These are phyloP conservation scores for Solanum pimpinellifolium DNA, from an alignment of 257 asterid species.

Conservation along the genomic window DNA sequence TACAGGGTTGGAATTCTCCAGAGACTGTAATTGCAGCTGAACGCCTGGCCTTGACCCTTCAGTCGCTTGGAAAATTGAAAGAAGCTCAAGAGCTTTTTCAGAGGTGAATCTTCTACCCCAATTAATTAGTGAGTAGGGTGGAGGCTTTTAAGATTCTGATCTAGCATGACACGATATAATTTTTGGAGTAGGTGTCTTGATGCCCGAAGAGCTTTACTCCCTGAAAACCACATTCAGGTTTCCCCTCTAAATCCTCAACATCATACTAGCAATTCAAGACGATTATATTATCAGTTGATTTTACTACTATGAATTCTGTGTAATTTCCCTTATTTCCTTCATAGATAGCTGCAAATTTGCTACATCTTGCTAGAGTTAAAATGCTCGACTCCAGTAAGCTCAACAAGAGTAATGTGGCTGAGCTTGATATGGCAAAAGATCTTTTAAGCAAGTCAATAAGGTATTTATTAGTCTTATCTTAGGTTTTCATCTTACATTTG, in stretches of 20 bases:
- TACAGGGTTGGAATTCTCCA: constrained; percentile 76
- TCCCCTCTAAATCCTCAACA: not conserved
- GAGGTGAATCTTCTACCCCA: constrained; percentile 31
- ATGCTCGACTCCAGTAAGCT: constrained; percentile 41
- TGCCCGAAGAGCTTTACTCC: constrained; percentile 51
- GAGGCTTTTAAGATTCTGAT: constrained; percentile 2
- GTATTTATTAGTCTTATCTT: constrained; percentile 19
- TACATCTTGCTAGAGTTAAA: constrained; percentile 62
- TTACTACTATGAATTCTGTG: not conserved
- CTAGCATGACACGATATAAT: constrained; percentile 9
- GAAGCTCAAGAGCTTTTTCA: constrained; percentile 77
- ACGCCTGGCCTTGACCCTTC: constrained; percentile 71
- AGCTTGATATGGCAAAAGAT: constrained; percentile 50
- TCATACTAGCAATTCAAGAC: not conserved
- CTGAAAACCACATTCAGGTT: constrained; percentile 79
- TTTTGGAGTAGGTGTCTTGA: constrained; percentile 66
- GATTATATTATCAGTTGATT: not conserved
- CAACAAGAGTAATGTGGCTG: constrained; percentile 33
- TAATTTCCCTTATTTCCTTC: constrained; percentile 5
- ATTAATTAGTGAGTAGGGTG: constrained; percentile 8
- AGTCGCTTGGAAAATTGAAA: constrained; percentile 43
- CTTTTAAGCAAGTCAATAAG: constrained; percentile 50
- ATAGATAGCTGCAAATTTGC: constrained; percentile 67
- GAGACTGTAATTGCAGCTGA: constrained; percentile 78
- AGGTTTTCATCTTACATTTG: not conserved